phyloP scores from a whole-genome alignment of 352 stramenopile species.

The Phytophthora meadii region DNA sequence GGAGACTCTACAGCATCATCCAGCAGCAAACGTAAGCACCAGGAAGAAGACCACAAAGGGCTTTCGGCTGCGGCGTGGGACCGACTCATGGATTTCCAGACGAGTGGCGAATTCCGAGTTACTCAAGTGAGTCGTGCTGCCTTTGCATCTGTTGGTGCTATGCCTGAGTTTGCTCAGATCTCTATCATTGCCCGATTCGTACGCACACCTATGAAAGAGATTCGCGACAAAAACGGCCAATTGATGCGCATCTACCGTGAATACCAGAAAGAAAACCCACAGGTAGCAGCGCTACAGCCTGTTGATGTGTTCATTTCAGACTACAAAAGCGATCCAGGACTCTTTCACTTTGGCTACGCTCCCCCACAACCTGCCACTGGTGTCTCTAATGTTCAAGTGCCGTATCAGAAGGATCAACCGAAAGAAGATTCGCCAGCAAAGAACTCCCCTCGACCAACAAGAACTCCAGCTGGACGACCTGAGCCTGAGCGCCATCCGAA shows the following conservation, averaged over 20 bases:
- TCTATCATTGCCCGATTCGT: slow-evolving; percentile 75
- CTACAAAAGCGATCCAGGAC: slow-evolving; percentile 48
- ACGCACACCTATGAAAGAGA: slow-evolving; percentile 59
- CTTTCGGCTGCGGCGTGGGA: slow-evolving; percentile 74
- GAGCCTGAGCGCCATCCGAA: slow-evolving; percentile 23
- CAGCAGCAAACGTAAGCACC: slow-evolving; percentile 29
- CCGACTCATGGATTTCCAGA: slow-evolving; percentile 80
- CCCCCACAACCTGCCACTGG: slow-evolving; percentile 64
- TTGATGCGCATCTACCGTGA: slow-evolving; percentile 76
- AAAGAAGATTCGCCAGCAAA: slow-evolving; percentile 23
- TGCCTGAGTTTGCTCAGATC: slow-evolving; percentile 83
- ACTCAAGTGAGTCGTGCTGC: slow-evolving; percentile 78
- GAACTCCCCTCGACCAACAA: slow-evolving; percentile 27
- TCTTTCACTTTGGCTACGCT: slow-evolving; percentile 79
- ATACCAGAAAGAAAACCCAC: slow-evolving; percentile 80
- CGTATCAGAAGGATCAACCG: slow-evolving; percentile 53
- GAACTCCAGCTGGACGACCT: slow-evolving; percentile 2
- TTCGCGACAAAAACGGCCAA: slow-evolving; percentile 83
- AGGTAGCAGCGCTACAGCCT: slow-evolving; percentile 53
- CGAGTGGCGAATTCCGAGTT: slow-evolving; percentile 61
- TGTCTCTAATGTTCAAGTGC: slow-evolving; percentile 56
- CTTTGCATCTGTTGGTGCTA: slow-evolving; percentile 65
- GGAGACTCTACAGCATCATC: slow-evolving; percentile 28
- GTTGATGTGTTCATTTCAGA: slow-evolving; percentile 58
- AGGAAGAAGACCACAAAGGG: slow-evolving; percentile 56